Evolutionary conservation across 805 yeast species (phyloP), one percentile per base, ranked within the genome.

Genomic region (Kluyveromyces wickerhamii): DNA sequence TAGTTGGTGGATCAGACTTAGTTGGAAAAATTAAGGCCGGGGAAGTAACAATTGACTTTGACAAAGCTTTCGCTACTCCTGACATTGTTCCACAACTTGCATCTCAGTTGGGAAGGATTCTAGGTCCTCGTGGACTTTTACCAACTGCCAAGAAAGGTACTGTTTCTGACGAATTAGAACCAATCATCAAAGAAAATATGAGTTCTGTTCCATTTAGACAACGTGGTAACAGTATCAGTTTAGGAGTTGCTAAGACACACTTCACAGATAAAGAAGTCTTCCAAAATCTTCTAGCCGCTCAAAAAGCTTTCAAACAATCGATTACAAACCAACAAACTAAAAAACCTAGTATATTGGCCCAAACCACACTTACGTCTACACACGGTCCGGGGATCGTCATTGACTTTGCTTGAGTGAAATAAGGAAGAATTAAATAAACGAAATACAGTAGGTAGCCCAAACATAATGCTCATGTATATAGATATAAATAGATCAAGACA

Each of bases 101-200:
- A n/a, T 70, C 69, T 42, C 67, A 72, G 38, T 63, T 85, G 15
- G 95, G 92, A n/a, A 74, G 87, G 51, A 63, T 71, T 8, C 69
- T 92, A 47, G 97, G 97, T 39, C 94, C 95, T 21, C 76, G 69
- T 51, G 95, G 94, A 16, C 68, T 92, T 47, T 79, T 88, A 83
- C 97, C 98, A 30, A 71, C 72, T 28, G 77, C 72, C 10, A 87
- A 86, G 63, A 81, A 77, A 52, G 95, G 95, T 12, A 87, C 96
- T 1, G 92, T 89, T 7, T 64, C 80, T 1, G 71, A 73, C n/a
- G 75, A 86, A 48, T 62, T 86, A 20, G 63, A 62, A 14, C 56
- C 57, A 6, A 60, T 79, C 38, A 67, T 88, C 39, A 51, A 58
- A 23, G 61, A 66, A 7, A 74, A 77, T 32, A 60, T 75, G 28